Evolutionary conservation across 805 yeast genomes (phyloP).

Genomic region (Nakazawaea sp.): DNA sequence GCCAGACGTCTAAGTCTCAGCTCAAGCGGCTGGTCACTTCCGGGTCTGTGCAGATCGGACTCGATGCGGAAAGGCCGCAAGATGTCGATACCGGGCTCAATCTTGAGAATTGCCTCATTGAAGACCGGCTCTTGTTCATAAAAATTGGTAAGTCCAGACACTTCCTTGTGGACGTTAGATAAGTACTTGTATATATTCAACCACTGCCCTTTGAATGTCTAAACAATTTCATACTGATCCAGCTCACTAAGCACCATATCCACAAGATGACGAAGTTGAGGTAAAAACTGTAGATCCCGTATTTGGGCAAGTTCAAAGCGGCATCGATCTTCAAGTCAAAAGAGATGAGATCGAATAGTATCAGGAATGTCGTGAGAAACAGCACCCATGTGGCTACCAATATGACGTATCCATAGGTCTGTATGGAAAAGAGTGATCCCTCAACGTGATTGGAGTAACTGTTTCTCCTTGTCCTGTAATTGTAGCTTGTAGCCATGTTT

Average conservation of each 20-base stretch:
- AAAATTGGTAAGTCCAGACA: conserved; percentile 72
- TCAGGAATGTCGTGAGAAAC: conserved; percentile 22
- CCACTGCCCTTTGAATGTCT: conserved; percentile 69
- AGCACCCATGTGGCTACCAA: conserved; percentile 19
- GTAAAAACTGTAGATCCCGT: conserved; percentile 23
- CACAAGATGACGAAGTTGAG: conserved; percentile 32
- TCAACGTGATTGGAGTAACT: neutral
- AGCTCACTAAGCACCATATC: conserved; percentile 69
- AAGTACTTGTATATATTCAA: conserved; percentile 11
- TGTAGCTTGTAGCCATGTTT: no score
- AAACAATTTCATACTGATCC: conserved; percentile 78
- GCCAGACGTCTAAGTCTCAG: conserved; percentile 34
- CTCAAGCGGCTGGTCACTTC: conserved; percentile 44
- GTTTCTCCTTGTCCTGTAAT: conserved; percentile 4
- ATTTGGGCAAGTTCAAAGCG: conserved; percentile 14
- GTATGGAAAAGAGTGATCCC: neutral
- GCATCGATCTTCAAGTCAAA: conserved; percentile 15
- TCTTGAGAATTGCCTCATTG: conserved; percentile 46
- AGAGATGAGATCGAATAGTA: conserved; percentile 22
- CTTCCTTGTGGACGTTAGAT: conserved; percentile 28
- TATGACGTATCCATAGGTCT: conserved; percentile 19
- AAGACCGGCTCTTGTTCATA: conserved; percentile 52
- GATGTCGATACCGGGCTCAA: conserved; percentile 44
- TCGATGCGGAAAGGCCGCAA: conserved; percentile 41
- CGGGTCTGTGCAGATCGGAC: conserved; percentile 73